Evolutionary conservation across 257 asterid genomes (phyloP).

Genomic region (Catharanthus roseus): DNA sequence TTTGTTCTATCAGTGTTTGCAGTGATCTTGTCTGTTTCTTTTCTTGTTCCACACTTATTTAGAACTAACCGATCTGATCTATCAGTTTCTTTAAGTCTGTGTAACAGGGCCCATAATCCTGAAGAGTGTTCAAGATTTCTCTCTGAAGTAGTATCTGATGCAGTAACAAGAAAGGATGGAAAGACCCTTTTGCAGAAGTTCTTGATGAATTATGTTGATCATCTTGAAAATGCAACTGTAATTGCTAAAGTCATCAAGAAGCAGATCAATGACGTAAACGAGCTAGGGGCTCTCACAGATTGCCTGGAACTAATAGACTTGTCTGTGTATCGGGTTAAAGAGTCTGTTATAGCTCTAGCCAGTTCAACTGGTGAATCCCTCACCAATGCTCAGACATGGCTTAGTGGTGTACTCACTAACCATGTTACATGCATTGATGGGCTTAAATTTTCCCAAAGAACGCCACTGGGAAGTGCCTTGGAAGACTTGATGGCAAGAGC

Average conservation of each 20-base stretch:
- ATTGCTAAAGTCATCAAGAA: slow-evolving; percentile 5
- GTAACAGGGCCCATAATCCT: slow-evolving; percentile 30
- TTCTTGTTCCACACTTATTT: slow-evolving; percentile 21
- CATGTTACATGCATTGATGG: slow-evolving; percentile 50
- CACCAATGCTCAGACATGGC: slow-evolving; percentile 36
- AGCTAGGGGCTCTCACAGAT: slow-evolving; percentile 32
- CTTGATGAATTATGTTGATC: slow-evolving; percentile 25
- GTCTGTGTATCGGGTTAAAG: slow-evolving; percentile 33
- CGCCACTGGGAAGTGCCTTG: slow-evolving; percentile 3
- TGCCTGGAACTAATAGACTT: slow-evolving; percentile 42
- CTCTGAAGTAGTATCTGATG: slow-evolving; percentile 18
- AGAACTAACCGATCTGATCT: slow-evolving; percentile 1
- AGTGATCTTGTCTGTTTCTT: slow-evolving; percentile 14
- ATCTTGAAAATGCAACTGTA: slow-evolving; percentile 14
- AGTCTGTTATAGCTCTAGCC: slow-evolving; percentile 24
- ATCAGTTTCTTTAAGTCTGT: slow-evolving; percentile 18
- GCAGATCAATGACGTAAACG: slow-evolving; percentile 21
- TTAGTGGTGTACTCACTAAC: slow-evolving; percentile 49
- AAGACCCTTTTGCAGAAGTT: slow-evolving; percentile 15
- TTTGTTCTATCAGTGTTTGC: slow-evolving; percentile 16
- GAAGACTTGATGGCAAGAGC: slow-evolving; percentile 31
- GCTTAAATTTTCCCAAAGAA: slow-evolving; percentile 8
- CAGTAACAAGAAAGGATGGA: background rate
- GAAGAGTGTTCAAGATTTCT: slow-evolving; percentile 24
- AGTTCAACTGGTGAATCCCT: slow-evolving; percentile 3